Base-by-base conservation (phyloP, 805 yeast species). In the Vanderwaltozyma verrucispora region DNA sequence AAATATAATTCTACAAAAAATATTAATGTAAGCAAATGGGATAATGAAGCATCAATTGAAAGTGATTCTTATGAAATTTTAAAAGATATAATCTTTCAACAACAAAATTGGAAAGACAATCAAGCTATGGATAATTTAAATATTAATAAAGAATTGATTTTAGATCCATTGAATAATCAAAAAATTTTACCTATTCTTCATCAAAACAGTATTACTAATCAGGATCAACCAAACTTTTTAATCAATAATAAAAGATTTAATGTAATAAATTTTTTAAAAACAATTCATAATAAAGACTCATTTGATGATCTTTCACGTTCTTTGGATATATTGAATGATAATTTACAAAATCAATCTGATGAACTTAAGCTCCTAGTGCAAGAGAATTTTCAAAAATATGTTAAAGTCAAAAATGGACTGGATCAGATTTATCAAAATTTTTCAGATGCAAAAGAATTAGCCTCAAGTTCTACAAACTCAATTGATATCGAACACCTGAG, bases 371-470 rank as follows among this genome's bases (percentile, higher is more conserved):
- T 53, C 13, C 54, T 77, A 30, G 74, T 80, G 13, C 75, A 75
- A 45, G 59, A 67, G 12, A 83, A 81, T 50, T 79, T 75, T 46
- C 71, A 74, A 37, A 67, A 70, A 46, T 80, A 79, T 44, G 83
- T 82, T 24, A 71, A 71, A 43, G 68, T 78, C 20, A 82, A 82
- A 49, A 72, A 79, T 18, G 64, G 74, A 3, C 59, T 82, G 27
- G 88, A 81, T 50, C 68, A 68, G 20, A 75, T 80, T 4, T 71
- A 75, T 42, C 62, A 57, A 16, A 77, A 74, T 44, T 74, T 79
- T 46, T 60, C 52, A 2, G 40, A 67, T 23, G 15, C 21, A 5
- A 49, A 51, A n/a, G 51, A 63, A 14, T 68, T 67, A 5, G 40
- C 54, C 16, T 20, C 44, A 8, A 26, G 28, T 19, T 23, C 20